Evolutionary conservation across 129 eudicot species (phyloP), one percentile per base, ranked within the genome.

Genomic region (Mikania micrantha): DNA sequence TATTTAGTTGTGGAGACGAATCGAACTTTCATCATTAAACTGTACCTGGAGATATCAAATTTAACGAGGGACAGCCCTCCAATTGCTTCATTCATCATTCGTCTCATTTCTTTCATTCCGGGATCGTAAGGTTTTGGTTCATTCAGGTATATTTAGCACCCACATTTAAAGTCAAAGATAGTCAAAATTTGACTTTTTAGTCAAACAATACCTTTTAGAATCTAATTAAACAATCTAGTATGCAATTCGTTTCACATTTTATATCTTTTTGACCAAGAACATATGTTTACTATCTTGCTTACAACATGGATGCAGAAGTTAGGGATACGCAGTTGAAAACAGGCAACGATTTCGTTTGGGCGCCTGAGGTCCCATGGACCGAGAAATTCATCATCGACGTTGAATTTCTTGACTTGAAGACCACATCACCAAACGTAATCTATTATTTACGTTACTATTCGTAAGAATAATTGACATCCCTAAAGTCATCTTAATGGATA

Each of bases 331-430:
- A 76, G 71, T 69, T 90, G 60, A 87, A 84, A 79, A 80, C 39
- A 39, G 84, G 67, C 67, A 91, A 87, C 60, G 91, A 80, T 74
- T 90, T 90, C 39, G 84, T 87, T 59, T 90, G 97, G 95, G 66
- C 82, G 20, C 72, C 84, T 42, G 91, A 90, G 66, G 79, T 77
- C 44, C 95, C 95, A 7, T 75, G 78, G 52, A 77, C 87, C 5
- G 97, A 89, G 38, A 90, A 83, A 31, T 84, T 90, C 82, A 84
- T 90, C 79, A 84, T 87, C 38, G 95, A 90, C 54, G 87, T 90
- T 66, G 97, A 90, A 69, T 90, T 90, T 73, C 85, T 85, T 78
- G 97, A 90, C 80, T 57, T 90, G 41, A 90, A 90, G 78, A 79
- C 67, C 17, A 74, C 82, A 21, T 77, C 90, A 64, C 77, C 81